Evolutionary conservation across 441 rosid genomes (phyloP), one percentile per base, ranked within the genome.

Genomic region (Populus hybrid): DNA sequence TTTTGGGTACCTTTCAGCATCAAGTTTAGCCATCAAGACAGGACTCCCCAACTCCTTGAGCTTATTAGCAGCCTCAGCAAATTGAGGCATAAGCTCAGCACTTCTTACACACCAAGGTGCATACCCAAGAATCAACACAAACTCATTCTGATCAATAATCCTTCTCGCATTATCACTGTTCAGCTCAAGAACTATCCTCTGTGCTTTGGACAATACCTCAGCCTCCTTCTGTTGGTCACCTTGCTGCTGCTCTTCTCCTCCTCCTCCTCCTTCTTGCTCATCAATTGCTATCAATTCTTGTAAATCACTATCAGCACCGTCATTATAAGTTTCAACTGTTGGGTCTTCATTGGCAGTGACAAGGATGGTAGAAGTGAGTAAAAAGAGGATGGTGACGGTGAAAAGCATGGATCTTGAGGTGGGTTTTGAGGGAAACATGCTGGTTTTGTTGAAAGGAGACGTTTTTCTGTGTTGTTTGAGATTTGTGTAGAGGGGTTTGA

Each of bases 31-130:
- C 97, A 95, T 79, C 91, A 90, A 76, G 73, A 95, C 80, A 14
- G 82, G 67, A 80, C 88, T 86, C 67, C 87, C 85, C 61, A 88
- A 50, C 77, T 90, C 97, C 81, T 86, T 89, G 74, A 94, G 89
- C 82, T 64, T 76, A 77, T 87, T 94, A 9, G 98, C 94, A 80
- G 98, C 97, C 82, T 91, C 96, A 71, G 96, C 91, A 79, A 95
- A 95, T 73, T 87, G 86, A 74, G 98, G 98, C 98, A 95, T 95
- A 28, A 94, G 81, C 85, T 94, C 98, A 34, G 98, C 98, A 82
- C 98, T 93, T 76, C 97, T 87, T 2, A 88, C 84, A 75, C 95
- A 91, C 98, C 98, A 94, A 24, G 98, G 95, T 16, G 98, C 95
- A 67, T 93, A 93, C 8, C 98, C 98, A 57, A 94, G 82, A 67